Conservation (phyloP, 75 land plant genomes). For the Sequoia sempervirens region DNA sequence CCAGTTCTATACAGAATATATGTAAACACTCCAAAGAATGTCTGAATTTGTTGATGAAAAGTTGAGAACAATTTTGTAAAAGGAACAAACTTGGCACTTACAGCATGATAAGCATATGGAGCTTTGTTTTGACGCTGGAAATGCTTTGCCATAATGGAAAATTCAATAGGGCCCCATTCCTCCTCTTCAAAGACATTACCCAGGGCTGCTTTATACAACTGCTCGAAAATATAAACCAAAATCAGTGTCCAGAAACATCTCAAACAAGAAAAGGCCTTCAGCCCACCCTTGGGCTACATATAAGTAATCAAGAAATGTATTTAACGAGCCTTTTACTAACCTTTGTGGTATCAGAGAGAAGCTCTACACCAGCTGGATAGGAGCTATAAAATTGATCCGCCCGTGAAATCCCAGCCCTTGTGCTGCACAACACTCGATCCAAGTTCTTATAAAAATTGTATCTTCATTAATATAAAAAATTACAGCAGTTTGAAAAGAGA, state of each 20-base stretch:
- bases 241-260: background rate
- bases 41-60: background rate
- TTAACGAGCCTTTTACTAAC: slow-evolving; percentile 17
- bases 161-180: slow-evolving; percentile 89
- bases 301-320: slow-evolving; percentile 1
- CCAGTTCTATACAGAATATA: background rate
- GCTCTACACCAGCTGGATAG: slow-evolving; percentile 75
- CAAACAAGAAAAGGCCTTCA: slow-evolving; percentile 1
- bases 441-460: background rate
- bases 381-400: slow-evolving; percentile 71
- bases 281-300: background rate
- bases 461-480: background rate
- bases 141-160: slow-evolving; percentile 76
- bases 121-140: slow-evolving; percentile 83
- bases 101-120: slow-evolving; percentile 84
- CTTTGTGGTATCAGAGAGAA: slow-evolving; percentile 68
- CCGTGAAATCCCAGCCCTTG: slow-evolving; percentile 74
- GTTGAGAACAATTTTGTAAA: background rate
- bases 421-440: slow-evolving; percentile 30
- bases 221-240: slow-evolving; percentile 2
- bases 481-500: slow-evolving; percentile 4
- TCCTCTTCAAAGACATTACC: slow-evolving; percentile 72
- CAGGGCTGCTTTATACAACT: slow-evolving; percentile 80
- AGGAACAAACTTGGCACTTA: slow-evolving; percentile 31
- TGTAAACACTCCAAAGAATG: background rate